Evolutionary conservation across 140 eudicot genomes (phyloP).

Genomic region (Ambrosia hybrid): DNA sequence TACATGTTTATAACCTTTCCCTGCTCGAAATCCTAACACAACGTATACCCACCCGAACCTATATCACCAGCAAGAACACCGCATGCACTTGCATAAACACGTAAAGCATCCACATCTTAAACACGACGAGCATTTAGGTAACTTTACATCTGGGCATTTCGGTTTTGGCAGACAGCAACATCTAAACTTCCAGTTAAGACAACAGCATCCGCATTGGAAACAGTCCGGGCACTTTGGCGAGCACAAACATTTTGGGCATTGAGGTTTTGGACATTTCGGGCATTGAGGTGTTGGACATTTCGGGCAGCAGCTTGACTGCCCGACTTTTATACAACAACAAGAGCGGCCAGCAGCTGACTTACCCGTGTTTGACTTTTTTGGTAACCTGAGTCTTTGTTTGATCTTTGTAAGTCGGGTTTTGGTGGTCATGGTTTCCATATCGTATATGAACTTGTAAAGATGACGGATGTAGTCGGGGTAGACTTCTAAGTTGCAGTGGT

Average conservation of each 20-base stretch:
- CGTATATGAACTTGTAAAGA: constrained; percentile 69
- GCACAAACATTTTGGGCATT: constrained; percentile 47
- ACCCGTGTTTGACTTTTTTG: constrained; percentile 27
- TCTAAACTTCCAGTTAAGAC: constrained; percentile 31
- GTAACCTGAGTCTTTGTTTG: constrained; percentile 37
- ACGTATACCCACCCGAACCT: constrained; percentile 50
- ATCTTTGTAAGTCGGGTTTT: constrained; percentile 71
- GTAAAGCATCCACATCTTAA: constrained; percentile 36
- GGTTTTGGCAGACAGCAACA: constrained; percentile 36
- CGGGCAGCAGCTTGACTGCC: constrained; percentile 41
- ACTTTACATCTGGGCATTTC: constrained; percentile 30
- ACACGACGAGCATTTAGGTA: constrained; percentile 43
- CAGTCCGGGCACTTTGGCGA: constrained; percentile 21
- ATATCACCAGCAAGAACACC: constrained; percentile 51
- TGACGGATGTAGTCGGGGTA: constrained; percentile 94
- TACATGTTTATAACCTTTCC: constrained; percentile 28
- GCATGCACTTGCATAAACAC: constrained; percentile 39
- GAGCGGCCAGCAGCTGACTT: constrained; percentile 22
- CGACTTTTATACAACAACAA: constrained; percentile 45
- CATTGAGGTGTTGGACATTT: constrained; percentile 41
- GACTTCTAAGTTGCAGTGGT: constrained; percentile 93
- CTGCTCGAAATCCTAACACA: constrained; percentile 25
- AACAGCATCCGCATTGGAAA: constrained; percentile 26
- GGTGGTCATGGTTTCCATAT: constrained; percentile 87
- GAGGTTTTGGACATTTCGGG: constrained; percentile 39